phyloP scores from a whole-genome alignment of 768 basidiomycete species.

The Tylopilus cervinicoccineus region DNA sequence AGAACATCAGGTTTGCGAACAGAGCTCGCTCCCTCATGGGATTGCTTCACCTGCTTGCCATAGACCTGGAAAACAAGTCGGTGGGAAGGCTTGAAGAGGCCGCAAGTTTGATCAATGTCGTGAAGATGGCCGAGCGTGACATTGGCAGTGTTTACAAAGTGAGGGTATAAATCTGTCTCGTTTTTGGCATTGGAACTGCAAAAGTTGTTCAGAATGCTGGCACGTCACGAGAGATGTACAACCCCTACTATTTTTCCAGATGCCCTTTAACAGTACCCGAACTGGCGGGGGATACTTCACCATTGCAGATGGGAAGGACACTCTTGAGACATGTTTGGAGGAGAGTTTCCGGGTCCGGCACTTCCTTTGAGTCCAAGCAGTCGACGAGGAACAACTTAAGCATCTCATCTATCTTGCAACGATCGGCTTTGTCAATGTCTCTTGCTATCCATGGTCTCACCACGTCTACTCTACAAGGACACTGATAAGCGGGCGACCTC shows the following conservation, averaged over 20 bases:
- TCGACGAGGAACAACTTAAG: neutral
- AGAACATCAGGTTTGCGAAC: neutral
- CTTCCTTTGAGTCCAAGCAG: neutral
- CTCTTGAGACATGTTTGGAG: neutral
- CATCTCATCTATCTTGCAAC: neutral
- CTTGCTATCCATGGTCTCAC: neutral
- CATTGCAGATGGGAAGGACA: neutral
- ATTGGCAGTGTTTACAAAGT: neutral
- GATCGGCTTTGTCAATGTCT: neutral
- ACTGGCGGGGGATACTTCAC: no score
- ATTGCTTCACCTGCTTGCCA: no score
- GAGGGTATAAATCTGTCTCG: no score
- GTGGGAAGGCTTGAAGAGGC: neutral
- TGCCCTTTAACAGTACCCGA: no score
- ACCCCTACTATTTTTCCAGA: no score
- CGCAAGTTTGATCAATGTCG: no score
- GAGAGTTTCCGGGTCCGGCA: neutral
- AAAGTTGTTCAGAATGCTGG: no score
- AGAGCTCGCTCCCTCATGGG: neutral
- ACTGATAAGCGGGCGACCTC: no score
- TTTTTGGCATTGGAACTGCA: neutral
- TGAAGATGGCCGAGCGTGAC: no score
- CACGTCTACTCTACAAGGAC: neutral
- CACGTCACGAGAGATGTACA: no score
- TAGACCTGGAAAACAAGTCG: no score